phyloP scores from a whole-genome alignment of 179 eudicot species.

The Spergularia azorica region DNA sequence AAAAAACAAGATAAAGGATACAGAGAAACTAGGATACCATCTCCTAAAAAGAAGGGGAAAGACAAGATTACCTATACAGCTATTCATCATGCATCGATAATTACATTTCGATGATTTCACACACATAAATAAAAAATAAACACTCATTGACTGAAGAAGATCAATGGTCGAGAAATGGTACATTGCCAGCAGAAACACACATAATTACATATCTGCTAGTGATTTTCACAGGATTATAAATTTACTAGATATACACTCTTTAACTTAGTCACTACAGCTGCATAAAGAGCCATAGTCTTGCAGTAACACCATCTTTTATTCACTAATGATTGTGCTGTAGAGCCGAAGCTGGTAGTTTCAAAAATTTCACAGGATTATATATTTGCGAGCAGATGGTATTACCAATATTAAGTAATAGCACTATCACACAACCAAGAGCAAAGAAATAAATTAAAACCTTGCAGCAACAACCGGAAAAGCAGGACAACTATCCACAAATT shows the following conservation, averaged over 20 bases:
- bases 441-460: not conserved
- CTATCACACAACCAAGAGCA: not conserved
- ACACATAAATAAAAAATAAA: not conserved
- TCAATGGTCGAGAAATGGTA: not conserved
- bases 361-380: no score
- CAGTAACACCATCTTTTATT: no score
- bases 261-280: not conserved
- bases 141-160: not conserved
- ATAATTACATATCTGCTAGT: not conserved
- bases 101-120: not conserved
- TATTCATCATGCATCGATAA: not conserved
- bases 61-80: not conserved
- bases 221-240: no score
- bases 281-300: no score
- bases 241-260: no score
- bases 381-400: no score
- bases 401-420: no score
- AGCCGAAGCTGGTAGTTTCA: no score
- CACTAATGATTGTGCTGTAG: no score
- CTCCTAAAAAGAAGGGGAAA: not conserved
- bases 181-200: not conserved
- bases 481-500: not conserved
- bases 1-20: not conserved
- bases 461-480: not conserved
- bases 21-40: not conserved